Conservation (phyloP, 495 filamentous ascomycete species). For the Neurospora sp. region DNA sequence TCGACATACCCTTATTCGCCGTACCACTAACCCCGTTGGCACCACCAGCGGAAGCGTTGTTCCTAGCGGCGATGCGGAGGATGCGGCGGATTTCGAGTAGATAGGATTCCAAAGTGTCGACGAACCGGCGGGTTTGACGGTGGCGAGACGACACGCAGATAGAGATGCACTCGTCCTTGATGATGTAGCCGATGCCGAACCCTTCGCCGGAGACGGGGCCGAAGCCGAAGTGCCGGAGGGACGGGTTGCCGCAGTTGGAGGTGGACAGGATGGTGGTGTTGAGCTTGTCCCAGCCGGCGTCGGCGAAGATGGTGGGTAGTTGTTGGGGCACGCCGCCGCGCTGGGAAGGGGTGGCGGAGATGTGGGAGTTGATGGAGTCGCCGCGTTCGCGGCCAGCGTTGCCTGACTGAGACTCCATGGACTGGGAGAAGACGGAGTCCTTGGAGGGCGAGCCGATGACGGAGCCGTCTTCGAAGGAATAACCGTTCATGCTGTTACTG, state of each 20-base stretch:
- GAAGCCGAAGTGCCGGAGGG: conserved; percentile 93
- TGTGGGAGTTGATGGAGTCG: conserved; percentile 28
- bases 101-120: conserved; percentile 83
- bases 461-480: conserved; percentile 35
- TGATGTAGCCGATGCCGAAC: conserved; percentile 97
- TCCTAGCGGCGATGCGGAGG: conserved; percentile 54
- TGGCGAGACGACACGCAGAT: conserved; percentile 92
- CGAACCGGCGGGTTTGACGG: conserved; percentile 79
- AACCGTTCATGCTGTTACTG: conserved; percentile 42
- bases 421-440: conserved; percentile 34
- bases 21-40: background rate
- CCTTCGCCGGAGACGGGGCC: conserved; percentile 90
- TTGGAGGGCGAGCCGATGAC: conserved; percentile 43
- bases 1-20: conserved; percentile 15
- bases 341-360: conserved; percentile 7
- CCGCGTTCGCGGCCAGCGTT: conserved; percentile 24
- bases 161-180: conserved; percentile 88
- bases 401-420: conserved; percentile 6
- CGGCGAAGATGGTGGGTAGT: conserved; percentile 76
- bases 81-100: conserved; percentile 82
- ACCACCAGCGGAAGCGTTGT: conserved; percentile 10
- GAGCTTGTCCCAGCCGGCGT: conserved; percentile 84
- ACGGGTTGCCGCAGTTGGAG: conserved; percentile 98
- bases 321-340: conserved; percentile 17
- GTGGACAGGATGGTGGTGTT: conserved; percentile 93